These are phyloP conservation scores for Eremochloa ophiuroides DNA, from an alignment of 176 grass and related monocot genomes.

Conservation along the genomic window DNA sequence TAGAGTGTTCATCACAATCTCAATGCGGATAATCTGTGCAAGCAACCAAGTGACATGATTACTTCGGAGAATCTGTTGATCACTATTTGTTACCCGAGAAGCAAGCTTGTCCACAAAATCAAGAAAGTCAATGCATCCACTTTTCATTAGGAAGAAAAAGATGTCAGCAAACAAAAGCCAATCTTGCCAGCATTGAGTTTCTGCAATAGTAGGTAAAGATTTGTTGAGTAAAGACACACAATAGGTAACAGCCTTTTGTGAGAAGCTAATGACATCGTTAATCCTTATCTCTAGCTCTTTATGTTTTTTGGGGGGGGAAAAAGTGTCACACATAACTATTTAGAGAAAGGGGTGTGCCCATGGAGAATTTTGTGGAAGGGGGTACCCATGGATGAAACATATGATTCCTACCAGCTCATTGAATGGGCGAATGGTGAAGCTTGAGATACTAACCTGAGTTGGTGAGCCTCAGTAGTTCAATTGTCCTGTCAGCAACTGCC, in stretches of 20 bases:
- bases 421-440: constrained; percentile 7
- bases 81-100: constrained; percentile 63
- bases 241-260: constrained; percentile 4
- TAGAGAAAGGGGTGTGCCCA: background rate
- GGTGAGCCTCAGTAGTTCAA: constrained; percentile 82
- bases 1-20: constrained; percentile 83
- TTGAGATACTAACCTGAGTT: constrained; percentile 68
- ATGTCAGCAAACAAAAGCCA: constrained; percentile 98
- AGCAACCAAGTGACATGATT: constrained; percentile 98
- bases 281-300: background rate
- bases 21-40: constrained; percentile 92
- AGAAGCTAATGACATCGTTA: background rate
- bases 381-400: constrained; percentile 9
- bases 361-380: background rate
- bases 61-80: constrained; percentile 82
- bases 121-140: constrained; percentile 95
- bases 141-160: constrained; percentile 99
- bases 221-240: constrained; percentile 28
- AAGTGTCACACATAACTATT: background rate
- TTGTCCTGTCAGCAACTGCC: constrained; percentile 89
- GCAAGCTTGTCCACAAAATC: constrained; percentile 88
- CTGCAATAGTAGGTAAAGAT: constrained; percentile 45
- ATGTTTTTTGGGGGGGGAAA: background rate
- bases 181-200: constrained; percentile 89
- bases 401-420: constrained; percentile 7